phyloP scores from a whole-genome alignment of 1,139 yeast species.

The Kazachstania sp. region DNA sequence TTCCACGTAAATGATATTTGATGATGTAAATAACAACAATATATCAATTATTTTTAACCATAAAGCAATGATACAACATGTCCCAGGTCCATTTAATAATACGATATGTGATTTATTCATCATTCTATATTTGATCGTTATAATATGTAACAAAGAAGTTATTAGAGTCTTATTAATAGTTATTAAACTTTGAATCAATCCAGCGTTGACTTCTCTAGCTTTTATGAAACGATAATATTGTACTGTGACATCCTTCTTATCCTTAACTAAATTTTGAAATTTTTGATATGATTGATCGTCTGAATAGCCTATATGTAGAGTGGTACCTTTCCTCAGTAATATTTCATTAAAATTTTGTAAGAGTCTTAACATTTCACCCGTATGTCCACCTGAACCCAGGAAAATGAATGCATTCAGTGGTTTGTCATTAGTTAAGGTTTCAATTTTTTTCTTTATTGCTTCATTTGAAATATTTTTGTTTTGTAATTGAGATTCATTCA shows the following conservation, averaged over 20 bases:
- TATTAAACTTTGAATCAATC: slow-evolving; percentile 23
- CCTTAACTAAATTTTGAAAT: slow-evolving; percentile 19
- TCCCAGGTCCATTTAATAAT: slow-evolving; percentile 89
- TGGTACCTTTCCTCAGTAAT: slow-evolving; percentile 18
- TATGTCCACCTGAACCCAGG: slow-evolving; percentile 88
- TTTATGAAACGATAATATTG: slow-evolving; percentile 45
- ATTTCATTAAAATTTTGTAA: slow-evolving; percentile 36
- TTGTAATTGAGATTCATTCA: neutral
- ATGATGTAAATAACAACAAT: slow-evolving; percentile 36
- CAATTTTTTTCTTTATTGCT: neutral
- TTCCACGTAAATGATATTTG: slow-evolving; percentile 70
- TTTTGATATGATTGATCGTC: slow-evolving; percentile 17
- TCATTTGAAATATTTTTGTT: neutral
- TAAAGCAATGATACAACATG: slow-evolving; percentile 57
- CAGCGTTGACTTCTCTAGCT: slow-evolving; percentile 51
- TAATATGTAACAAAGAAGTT: slow-evolving; percentile 15
- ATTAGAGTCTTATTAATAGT: slow-evolving; percentile 18
- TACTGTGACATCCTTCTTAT: slow-evolving; percentile 15
- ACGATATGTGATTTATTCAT: slow-evolving; percentile 31
- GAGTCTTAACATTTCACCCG: slow-evolving; percentile 85
- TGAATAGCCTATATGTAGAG: slow-evolving; percentile 28
- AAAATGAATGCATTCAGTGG: slow-evolving; percentile 37
- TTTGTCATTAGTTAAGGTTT: neutral
- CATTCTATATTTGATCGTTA: slow-evolving; percentile 14
- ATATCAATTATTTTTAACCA: slow-evolving; percentile 50